A percentile compares a stretch with the other conserved stretches of the same genome.
Conservation (phyloP, 345 rosid genomes). For the Draba incana region DNA sequence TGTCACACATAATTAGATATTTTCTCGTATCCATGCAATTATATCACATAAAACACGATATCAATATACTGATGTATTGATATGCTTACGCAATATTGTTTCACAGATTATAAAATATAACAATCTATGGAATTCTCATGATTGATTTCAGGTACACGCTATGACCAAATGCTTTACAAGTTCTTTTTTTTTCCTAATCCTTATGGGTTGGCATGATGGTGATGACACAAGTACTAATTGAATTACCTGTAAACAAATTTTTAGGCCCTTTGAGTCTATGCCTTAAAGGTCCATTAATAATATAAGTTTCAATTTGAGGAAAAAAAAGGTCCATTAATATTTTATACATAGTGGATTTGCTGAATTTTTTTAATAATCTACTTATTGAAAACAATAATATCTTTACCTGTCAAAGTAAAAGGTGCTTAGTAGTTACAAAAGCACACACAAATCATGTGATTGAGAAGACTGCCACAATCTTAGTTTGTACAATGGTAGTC, state of each 20-base stretch:
- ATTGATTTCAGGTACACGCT: conserved; percentile 30
- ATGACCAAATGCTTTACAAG: conserved; percentile 22
- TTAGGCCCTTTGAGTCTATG: conserved; percentile 25
- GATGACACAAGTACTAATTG: conserved; percentile 32
- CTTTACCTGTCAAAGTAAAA: conserved; percentile 34
- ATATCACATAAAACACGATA: neutral
- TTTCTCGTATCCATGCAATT: neutral
- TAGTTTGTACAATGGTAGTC: no score
- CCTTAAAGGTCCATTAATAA: conserved; percentile 24
- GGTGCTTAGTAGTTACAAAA: conserved; percentile 37
- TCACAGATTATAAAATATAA: neutral
- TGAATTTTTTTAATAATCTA: neutral
- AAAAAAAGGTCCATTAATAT: conserved; percentile 20
- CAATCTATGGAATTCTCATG: neutral
- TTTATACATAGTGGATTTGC: conserved; percentile 15
- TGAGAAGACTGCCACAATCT: conserved; percentile 40
- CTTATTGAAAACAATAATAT: neutral
- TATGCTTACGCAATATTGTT: neutral
- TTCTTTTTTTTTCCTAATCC: conserved; percentile 12
- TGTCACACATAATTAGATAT: neutral
- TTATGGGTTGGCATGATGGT: conserved; percentile 38
- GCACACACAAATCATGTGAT: conserved; percentile 43
- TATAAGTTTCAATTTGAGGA: no score
- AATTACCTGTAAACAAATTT: conserved; percentile 19
- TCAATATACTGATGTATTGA: neutral